Percentiles rank a stretch among this genome's conserved stretches.
Conservation (phyloP, 176 grass and related monocot genomes). For the barley (Hordeum vulgare) region MorexV3_pseudomolecules_assembly NC_058519.1:377327721-377328220, state of each 20-base stretch:
- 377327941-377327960: too few species aligned
- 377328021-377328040: conserved; percentile 21
- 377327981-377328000: not conserved
- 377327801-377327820: too few species aligned
- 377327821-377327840: too few species aligned
- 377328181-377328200: not conserved
- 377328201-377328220: conserved; percentile 17
- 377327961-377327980: not conserved
- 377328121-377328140: not conserved
- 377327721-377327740: too few species aligned
- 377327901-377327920: too few species aligned
- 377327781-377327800: too few species aligned
- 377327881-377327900: too few species aligned
- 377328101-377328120: not conserved
- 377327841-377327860: too few species aligned
- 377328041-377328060: not conserved
- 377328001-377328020: not conserved
- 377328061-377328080: conserved; percentile 22
- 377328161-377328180: not conserved
- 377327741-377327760: too few species aligned
- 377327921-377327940: too few species aligned
- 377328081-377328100: not conserved
- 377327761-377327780: too few species aligned
- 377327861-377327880: too few species aligned
- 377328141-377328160: not conserved